Conservation (phyloP, 305 asterid genomes). For the Andrographis paniculata region DNA sequence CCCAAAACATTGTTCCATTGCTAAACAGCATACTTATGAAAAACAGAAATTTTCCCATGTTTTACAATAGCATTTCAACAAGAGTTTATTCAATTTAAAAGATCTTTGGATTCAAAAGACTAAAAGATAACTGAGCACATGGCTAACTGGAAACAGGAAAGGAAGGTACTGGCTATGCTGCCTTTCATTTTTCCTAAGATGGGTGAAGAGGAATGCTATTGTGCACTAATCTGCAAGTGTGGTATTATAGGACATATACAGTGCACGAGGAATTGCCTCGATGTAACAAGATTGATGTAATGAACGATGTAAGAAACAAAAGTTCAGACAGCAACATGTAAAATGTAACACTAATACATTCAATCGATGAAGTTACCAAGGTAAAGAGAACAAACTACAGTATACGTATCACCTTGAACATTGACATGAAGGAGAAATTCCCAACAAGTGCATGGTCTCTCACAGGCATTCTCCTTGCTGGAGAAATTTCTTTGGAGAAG, state of each 20-base stretch:
- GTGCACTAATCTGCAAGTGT: conserved; percentile 12
- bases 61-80: background rate
- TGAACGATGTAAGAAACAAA: too few species aligned
- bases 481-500: conserved; percentile 69
- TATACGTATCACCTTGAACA: conserved; percentile 53
- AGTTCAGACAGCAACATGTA: too few species aligned
- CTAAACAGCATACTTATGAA: background rate
- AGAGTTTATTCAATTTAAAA: background rate
- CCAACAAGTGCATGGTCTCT: conserved; percentile 40
- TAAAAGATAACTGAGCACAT: background rate
- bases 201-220: conserved; percentile 6
- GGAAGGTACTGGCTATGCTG: background rate
- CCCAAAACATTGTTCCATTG: background rate
- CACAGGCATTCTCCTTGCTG: conserved; percentile 36
- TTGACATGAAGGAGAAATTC: conserved; percentile 39
- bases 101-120: background rate
- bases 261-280: conserved; percentile 8
- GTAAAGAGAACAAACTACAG: too few species aligned
- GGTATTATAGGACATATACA: conserved; percentile 5
- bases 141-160: conserved; percentile 10
- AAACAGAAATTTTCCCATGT: background rate
- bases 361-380: too few species aligned
- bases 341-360: too few species aligned
- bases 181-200: background rate
- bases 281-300: too few species aligned